Conservation (phyloP, 1,284 basidiomycete species). For the Fomitopsis betulina region DNA sequence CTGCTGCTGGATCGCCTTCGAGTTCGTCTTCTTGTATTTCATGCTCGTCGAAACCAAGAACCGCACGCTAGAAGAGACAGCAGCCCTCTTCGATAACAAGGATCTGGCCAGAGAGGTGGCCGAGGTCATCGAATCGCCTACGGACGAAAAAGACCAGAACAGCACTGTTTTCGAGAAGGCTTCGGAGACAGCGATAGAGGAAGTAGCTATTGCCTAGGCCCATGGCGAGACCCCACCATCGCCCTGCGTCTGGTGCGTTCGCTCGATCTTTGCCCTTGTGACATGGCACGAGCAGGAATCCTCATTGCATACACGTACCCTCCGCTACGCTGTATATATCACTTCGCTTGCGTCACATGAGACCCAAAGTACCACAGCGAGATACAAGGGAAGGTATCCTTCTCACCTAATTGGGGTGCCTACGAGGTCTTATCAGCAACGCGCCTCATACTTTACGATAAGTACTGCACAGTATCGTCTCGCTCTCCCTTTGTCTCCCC, state of each 20-base stretch:
- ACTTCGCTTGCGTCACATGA: too few relatives aligned
- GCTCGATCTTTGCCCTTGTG: too few relatives aligned
- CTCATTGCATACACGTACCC: too few relatives aligned
- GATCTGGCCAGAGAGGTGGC: constrained; percentile 1
- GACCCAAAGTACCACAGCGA: too few relatives aligned
- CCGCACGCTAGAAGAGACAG: constrained; percentile 11
- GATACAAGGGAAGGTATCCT: too few relatives aligned
- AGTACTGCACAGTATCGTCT: constrained; percentile 18
- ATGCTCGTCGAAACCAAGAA: constrained; percentile 44
- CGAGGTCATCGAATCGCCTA: neutral
- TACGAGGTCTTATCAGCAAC: too few relatives aligned
- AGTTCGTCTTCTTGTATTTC: constrained; percentile 51
- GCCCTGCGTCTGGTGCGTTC: too few relatives aligned
- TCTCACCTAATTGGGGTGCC: too few relatives aligned
- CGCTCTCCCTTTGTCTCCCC: constrained; percentile 24
- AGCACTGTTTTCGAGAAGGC: constrained; percentile 1
- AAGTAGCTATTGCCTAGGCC: neutral
- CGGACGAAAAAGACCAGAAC: neutral
- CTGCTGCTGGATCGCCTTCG: constrained; percentile 37
- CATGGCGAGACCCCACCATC: too few relatives aligned
- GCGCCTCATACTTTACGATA: too few relatives aligned
- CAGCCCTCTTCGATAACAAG: constrained; percentile 8
- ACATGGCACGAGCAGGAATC: too few relatives aligned
- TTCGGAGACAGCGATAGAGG: constrained; percentile 1
- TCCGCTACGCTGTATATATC: too few relatives aligned